Base-by-base conservation (phyloP, 805 yeast species). In the Saturnispora bothae region DNA sequence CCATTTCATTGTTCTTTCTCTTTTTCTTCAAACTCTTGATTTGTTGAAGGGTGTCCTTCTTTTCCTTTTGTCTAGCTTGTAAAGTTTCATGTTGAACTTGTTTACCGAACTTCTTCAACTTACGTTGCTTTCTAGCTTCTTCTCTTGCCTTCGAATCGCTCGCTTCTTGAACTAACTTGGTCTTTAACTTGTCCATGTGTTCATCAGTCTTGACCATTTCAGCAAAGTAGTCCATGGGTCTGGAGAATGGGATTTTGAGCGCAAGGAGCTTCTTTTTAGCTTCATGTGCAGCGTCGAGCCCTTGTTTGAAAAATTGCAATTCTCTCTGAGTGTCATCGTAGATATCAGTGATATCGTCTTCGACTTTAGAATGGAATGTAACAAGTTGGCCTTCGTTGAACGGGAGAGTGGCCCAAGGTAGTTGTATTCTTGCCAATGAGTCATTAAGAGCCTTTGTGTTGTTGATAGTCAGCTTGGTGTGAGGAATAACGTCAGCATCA, bases 131-230 rank as follows among this genome's bases (percentile, higher is more conserved):
- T 67, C 83, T 83, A 22, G 96, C 95, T 38, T 86, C 96, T 61
- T 83, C 89, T 39, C 86, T 71, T 1, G 95, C 95, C 61, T 81
- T 83, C 75, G 84, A 84, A 58, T 80, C 82, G 5, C 69, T 63
- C 30, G 73, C 76, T 57, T 85, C 96, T 46, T 75, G 71, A 31
- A 86, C 68, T 50, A 89, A 69, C 61, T 83, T 85, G 53, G 68
- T 64, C 68, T 84, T 86, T 55, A 92, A 71, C 62, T 76, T 83
- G 54, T 85, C 96, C 98, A 92, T 92, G 61, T 92, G 99, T 59
- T 85, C 96, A 60, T 92, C 98, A 39, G 88, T 79, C 66, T 92
- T 92, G 43, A 86, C 83, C 98, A 92, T 92, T 63, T 92, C 98
- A 15, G 98, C 99, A 64, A 92, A 92, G 60, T 84, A 92, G 58